phyloP scores from a whole-genome alignment of 164 flowering plant species.

The Vitis rotundifolia region DNA sequence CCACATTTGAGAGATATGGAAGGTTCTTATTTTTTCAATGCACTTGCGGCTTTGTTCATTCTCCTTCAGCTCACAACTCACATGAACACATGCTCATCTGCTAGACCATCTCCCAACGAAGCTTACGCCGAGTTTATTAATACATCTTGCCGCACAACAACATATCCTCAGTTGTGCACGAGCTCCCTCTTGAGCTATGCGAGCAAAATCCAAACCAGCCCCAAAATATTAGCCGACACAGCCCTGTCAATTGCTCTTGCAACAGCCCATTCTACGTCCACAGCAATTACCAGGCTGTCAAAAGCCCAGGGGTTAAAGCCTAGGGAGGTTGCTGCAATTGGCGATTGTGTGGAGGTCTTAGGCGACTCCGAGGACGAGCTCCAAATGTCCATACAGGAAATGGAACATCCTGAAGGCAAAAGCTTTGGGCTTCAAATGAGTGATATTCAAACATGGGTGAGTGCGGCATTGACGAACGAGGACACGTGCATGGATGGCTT shows the following conservation, averaged over 20 bases:
- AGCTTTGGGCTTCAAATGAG: constrained; percentile 18
- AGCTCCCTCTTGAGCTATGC: constrained; percentile 29
- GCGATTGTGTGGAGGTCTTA: constrained; percentile 38
- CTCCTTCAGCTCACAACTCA: constrained; percentile 9
- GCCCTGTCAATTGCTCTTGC: constrained; percentile 28
- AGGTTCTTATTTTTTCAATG: not conserved
- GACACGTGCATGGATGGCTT: constrained; percentile 55
- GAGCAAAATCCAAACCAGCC: constrained; percentile 22
- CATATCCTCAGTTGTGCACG: constrained; percentile 29
- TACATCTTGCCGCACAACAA: constrained; percentile 27
- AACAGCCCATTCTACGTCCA: constrained; percentile 10
- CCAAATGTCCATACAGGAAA: constrained; percentile 21
- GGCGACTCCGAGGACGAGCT: constrained; percentile 36
- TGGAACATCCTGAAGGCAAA: constrained; percentile 7
- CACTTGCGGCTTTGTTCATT: constrained; percentile 9
- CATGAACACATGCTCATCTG: constrained; percentile 7
- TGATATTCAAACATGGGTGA: constrained; percentile 43
- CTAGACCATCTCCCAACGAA: not conserved
- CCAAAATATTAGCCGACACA: constrained; percentile 24
- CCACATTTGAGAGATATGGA: not conserved
- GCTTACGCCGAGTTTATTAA: constrained; percentile 18
- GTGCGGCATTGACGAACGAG: constrained; percentile 52
- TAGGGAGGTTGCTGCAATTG: constrained; percentile 26
- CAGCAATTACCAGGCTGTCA: constrained; percentile 11
- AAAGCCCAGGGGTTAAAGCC: constrained; percentile 12